Percentiles rank a stretch among this genome's conserved stretches.
These are phyloP conservation scores for Haberlea rhodopensis DNA, from an alignment of 257 asterid genomes.

Conservation along the genomic window DNA sequence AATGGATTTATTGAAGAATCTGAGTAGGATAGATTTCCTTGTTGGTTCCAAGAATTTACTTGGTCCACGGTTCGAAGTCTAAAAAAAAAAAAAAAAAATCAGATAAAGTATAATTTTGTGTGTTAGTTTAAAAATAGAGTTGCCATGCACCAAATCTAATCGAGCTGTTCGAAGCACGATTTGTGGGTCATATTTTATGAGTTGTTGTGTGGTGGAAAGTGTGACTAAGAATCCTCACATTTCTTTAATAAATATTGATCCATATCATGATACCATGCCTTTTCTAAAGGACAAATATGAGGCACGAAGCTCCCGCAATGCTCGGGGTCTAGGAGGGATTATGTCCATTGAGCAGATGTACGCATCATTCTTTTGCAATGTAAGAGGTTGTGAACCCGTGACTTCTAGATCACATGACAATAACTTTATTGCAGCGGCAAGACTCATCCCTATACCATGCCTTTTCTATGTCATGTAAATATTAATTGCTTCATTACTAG, in stretches of 20 bases:
- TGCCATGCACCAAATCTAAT: conserved; percentile 39
- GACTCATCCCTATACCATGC: too few relatives aligned
- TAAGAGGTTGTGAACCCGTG: too few relatives aligned
- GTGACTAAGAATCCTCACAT: conserved; percentile 23
- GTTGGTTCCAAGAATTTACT: conserved; percentile 29
- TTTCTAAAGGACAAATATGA: too few relatives aligned
- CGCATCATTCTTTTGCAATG: too few relatives aligned
- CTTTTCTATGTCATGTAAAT: too few relatives aligned
- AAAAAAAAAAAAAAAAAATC: not conserved
- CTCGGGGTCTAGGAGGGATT: too few relatives aligned
- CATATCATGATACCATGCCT: too few relatives aligned
- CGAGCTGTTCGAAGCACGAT: conserved; percentile 51
- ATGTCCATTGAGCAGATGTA: too few relatives aligned
- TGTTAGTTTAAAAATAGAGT: conserved; percentile 16
- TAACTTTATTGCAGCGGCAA: too few relatives aligned
- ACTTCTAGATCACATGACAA: too few relatives aligned
- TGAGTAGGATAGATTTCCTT: conserved; percentile 22
- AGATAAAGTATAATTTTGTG: not conserved
- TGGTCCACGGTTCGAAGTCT: conserved; percentile 3
- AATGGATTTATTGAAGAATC: not conserved
- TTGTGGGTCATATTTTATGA: conserved; percentile 47
- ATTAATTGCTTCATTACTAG: too few relatives aligned
- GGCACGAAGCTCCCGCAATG: too few relatives aligned
- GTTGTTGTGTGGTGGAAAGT: conserved; percentile 52
- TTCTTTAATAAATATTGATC: conserved; percentile 25